phyloP scores from a whole-genome alignment of 495 filamentous ascomycete species.

The Penicillium lividum region DNA sequence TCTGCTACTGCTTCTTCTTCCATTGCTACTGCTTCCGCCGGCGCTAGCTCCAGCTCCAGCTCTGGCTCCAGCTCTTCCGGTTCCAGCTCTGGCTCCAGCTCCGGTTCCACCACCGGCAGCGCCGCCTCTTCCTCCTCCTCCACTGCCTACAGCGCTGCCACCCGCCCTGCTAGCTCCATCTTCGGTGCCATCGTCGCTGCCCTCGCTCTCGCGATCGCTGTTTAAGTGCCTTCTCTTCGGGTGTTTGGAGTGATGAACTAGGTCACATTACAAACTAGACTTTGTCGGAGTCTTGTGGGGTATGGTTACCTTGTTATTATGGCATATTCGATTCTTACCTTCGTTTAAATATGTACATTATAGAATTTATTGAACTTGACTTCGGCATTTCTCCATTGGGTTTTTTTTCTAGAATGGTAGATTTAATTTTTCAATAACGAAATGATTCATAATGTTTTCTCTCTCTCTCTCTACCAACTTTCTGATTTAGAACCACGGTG shows the following conservation, averaged over 20 bases:
- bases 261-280: constrained; percentile 6
- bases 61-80: constrained; percentile 20
- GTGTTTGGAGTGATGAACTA: constrained; percentile 22
- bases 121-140: constrained; percentile 20
- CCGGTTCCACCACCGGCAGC: constrained; percentile 14
- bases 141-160: constrained; percentile 26
- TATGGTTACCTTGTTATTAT: constrained; percentile 14
- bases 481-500: too few relatives aligned
- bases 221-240: constrained; percentile 27
- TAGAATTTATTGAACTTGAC: constrained; percentile 12
- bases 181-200: constrained; percentile 32
- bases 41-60: constrained; percentile 19
- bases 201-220: constrained; percentile 33
- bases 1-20: constrained; percentile 18
- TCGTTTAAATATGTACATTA: constrained; percentile 20
- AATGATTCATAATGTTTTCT: too few relatives aligned
- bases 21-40: constrained; percentile 11
- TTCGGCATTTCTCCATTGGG: background rate
- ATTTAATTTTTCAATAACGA: too few relatives aligned
- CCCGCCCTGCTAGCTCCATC: constrained; percentile 34
- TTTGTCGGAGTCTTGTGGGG: constrained; percentile 12
- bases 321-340: constrained; percentile 13
- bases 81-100: constrained; percentile 16
- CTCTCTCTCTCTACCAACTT: too few relatives aligned
- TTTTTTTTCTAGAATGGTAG: background rate